A percentile compares a stretch with the other conserved stretches of the same genome.
These are phyloP conservation scores for Kazachstania martiniae DNA, from an alignment of 805 yeast genomes.

Conservation along the genomic window DNA sequence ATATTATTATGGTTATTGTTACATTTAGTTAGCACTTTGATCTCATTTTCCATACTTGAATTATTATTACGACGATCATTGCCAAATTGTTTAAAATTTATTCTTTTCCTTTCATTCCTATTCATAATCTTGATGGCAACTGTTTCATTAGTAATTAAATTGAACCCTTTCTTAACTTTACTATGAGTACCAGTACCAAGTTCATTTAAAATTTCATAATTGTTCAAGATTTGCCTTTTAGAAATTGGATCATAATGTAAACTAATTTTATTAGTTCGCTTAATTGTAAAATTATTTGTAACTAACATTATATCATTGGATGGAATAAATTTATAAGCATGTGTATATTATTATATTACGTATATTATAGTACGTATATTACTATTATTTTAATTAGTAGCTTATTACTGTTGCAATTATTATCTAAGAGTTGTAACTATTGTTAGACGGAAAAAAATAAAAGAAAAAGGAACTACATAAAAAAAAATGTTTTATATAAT, in stretches of 20 bases:
- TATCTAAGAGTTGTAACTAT: too few species aligned
- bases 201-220: slow-evolving; percentile 80
- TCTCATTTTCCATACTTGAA: slow-evolving; percentile 71
- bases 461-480: too few species aligned
- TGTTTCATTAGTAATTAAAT: slow-evolving; percentile 45
- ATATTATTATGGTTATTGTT: slow-evolving; percentile 69
- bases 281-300: too few species aligned
- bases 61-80: slow-evolving; percentile 36
- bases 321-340: too few species aligned
- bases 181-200: slow-evolving; percentile 97
- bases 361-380: too few species aligned
- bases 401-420: too few species aligned
- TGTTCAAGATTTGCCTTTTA: slow-evolving; percentile 70
- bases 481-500: too few species aligned
- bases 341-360: too few species aligned
- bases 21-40: slow-evolving; percentile 88
- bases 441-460: too few species aligned
- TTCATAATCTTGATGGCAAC: slow-evolving; percentile 95
- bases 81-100: background rate
- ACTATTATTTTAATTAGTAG: too few species aligned
- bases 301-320: too few species aligned
- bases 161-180: slow-evolving; percentile 86
- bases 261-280: slow-evolving; percentile 60
- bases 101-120: slow-evolving; percentile 36
- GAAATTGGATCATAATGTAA: slow-evolving; percentile 85